A percentile compares a stretch with the other conserved stretches of the same genome.
Conservation (phyloP, 208 protist genomes). For the Trypanosoma theileri region DNA sequence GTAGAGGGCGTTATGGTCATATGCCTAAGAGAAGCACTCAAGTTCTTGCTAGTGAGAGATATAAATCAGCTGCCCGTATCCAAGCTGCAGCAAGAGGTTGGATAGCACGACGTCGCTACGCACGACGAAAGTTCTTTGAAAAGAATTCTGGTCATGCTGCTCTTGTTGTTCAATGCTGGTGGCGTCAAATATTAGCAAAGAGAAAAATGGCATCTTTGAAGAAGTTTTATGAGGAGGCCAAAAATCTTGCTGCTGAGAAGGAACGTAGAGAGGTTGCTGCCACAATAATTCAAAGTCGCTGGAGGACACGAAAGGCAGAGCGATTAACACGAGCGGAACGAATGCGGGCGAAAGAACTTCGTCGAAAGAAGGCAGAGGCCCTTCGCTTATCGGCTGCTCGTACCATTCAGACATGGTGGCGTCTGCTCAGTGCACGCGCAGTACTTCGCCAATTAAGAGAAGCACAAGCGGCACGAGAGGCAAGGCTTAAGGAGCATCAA, state of each 20-base stretch:
- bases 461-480: slow-evolving; percentile 36
- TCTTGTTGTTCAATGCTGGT: slow-evolving; percentile 51
- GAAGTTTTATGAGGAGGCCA: slow-evolving; percentile 21
- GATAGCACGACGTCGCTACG: slow-evolving; percentile 40
- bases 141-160: slow-evolving; percentile 39
- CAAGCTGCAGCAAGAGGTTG: slow-evolving; percentile 72
- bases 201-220: slow-evolving; percentile 25
- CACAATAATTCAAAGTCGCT: slow-evolving; percentile 60
- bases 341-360: slow-evolving; percentile 15
- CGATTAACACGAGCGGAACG: slow-evolving; percentile 24
- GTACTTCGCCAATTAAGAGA: slow-evolving; percentile 26
- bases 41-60: slow-evolving; percentile 29
- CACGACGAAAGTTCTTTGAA: slow-evolving; percentile 29
- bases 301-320: slow-evolving; percentile 42
- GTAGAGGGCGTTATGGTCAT: slow-evolving; percentile 28
- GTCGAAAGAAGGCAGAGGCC: slow-evolving; percentile 28
- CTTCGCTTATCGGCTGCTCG: slow-evolving; percentile 8
- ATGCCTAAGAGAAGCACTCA: background rate
- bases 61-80: slow-evolving; percentile 53
- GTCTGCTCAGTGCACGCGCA: slow-evolving; percentile 27
- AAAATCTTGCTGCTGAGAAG: slow-evolving; percentile 22
- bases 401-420: slow-evolving; percentile 43
- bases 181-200: slow-evolving; percentile 39
- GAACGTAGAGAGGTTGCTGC: slow-evolving; percentile 46
- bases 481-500: slow-evolving; percentile 46